phyloP scores from a whole-genome alignment of 257 asterid species.

The Catharanthus roseus region DNA sequence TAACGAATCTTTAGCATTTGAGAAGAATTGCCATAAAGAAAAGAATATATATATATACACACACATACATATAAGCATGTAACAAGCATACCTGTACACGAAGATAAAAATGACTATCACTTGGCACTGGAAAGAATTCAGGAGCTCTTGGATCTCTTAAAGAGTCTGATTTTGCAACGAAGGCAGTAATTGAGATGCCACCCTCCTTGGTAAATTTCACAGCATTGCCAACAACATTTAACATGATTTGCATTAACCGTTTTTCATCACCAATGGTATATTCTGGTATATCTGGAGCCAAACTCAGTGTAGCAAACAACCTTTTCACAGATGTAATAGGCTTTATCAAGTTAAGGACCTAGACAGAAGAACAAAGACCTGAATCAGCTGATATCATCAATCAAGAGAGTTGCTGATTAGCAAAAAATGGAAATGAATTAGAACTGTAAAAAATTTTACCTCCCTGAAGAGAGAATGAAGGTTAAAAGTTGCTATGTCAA shows the following conservation, averaged over 20 bases:
- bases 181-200: conserved; percentile 65
- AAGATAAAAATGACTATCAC: conserved; percentile 79
- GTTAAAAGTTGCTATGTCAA: conserved; percentile 64
- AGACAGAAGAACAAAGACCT: conserved; percentile 24
- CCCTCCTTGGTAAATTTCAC: conserved; percentile 95
- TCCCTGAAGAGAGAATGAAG: conserved; percentile 82
- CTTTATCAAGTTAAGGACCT: conserved; percentile 73
- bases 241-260: conserved; percentile 77
- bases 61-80: background rate
- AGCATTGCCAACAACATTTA: conserved; percentile 91
- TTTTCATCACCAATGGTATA: conserved; percentile 86
- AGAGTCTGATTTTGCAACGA: conserved; percentile 70
- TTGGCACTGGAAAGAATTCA: conserved; percentile 61
- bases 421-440: conserved; percentile 2
- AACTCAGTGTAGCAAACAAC: conserved; percentile 52
- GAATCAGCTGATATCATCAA: conserved; percentile 23
- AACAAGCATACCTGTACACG: conserved; percentile 69
- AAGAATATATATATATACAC: too few relatives aligned
- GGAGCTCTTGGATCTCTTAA: conserved; percentile 75
- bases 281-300: conserved; percentile 77
- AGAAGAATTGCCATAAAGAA: background rate
- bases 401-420: background rate
- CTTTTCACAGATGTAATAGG: conserved; percentile 91
- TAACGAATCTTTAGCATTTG: conserved; percentile 1
- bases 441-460: conserved; percentile 28